phyloP scores from a whole-genome alignment of 257 asterid genomes.

The Nicotiana tabacum region DNA sequence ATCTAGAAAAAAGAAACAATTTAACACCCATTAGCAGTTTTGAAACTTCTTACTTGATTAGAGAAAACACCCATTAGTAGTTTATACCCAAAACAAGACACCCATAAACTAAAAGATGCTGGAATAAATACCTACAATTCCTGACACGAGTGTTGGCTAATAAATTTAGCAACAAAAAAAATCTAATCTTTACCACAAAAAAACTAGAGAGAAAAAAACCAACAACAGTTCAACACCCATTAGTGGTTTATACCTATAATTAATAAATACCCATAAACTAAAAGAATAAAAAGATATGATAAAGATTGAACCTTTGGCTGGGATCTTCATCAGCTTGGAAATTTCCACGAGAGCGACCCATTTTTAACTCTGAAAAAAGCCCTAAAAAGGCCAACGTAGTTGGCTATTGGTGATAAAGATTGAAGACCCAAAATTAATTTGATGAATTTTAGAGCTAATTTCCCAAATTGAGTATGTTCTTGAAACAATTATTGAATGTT shows the following conservation, averaged over 20 bases:
- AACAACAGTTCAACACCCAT: background rate
- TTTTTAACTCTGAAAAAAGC: conserved; percentile 24
- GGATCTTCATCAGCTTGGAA: conserved; percentile 80
- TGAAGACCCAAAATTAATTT: background rate
- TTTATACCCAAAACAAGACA: background rate
- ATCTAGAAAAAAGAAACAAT: background rate
- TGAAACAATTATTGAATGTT: conserved; percentile 2
- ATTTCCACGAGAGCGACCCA: conserved; percentile 93
- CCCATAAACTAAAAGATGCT: too few relatives aligned
- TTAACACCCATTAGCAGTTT: too few relatives aligned
- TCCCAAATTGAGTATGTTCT: background rate
- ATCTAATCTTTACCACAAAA: conserved; percentile 5
- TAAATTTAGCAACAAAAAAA: background rate
- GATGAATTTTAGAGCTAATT: background rate
- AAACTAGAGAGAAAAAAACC: background rate
- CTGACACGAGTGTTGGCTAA: background rate
- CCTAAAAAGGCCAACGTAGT: background rate
- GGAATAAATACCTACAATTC: background rate
- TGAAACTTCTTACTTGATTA: too few relatives aligned
- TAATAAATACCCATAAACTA: background rate
- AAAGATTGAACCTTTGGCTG: conserved; percentile 54
- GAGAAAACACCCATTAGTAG: too few relatives aligned
- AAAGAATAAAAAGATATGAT: background rate
- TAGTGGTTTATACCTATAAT: background rate
- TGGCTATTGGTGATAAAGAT: background rate